Base-by-base conservation (phyloP, 768 basidiomycete genomes). In the Panaeolus papilionaceus region DNA sequence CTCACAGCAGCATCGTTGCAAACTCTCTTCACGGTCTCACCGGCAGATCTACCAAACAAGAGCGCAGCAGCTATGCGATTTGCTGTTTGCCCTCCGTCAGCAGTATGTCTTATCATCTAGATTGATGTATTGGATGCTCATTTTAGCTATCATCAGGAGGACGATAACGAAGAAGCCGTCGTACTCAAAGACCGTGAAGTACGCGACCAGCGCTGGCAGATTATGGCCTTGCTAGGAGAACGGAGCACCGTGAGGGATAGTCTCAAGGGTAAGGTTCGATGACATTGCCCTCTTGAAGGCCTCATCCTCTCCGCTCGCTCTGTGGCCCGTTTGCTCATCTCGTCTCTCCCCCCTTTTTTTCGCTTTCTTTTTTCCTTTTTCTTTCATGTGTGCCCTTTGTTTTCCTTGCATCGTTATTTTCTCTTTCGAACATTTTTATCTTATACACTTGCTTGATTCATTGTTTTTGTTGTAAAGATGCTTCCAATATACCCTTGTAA, bases 1-100 rank as follows among this genome's bases (percentile, higher is more conserved):
- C 86, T 94, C 38, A 87, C 90, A 1, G 81, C 87, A 2, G 84
- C 90, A 2, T 88, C 92, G 16, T 92, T 95, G 69, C 89, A 92
- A 76, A 88, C 91, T 0, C 82, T 94, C 18, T 91, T 94, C 78
- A 92, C 91, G 0, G 74, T 94, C 20, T 86, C 91, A 7, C 93
- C 93, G 20, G 85, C 92, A 18, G 88, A 90, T 42, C 81, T 94
- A n/a, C 93, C 93, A 11, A 91, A 92, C 73, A 86, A 86, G 66
- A 92, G 90, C 38, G 93, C 93, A 11, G 87, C 91, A 20, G 93
- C 92, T 14, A 88, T 89, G 86, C 88, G 88, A 16, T 81, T 94
- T 20, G 85, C 89, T 9, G 65, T 82, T 64, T 76, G 73, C 37
- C 73, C 79, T 4, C 72, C 77, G 18, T 67, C 74, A 4, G 61